Base-by-base conservation (phyloP, 352 stramenopile genomes). In the Phytopythium kandeliae region DNA sequence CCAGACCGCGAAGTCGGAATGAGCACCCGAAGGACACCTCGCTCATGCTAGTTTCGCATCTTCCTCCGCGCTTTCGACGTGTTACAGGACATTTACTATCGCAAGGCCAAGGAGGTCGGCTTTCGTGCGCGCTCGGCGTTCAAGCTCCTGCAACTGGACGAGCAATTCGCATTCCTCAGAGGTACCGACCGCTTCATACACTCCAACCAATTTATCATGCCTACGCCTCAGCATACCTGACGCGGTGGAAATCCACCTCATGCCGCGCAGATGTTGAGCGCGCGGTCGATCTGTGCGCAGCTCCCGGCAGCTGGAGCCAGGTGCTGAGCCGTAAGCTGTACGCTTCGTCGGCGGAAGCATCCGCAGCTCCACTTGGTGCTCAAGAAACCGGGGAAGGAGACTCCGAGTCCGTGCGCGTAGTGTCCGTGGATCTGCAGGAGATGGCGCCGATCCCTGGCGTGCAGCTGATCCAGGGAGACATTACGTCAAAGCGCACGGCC, bases 61-160 rank as follows among this genome's bases (percentile, higher is more conserved):
- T 3, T 52, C 7, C 16, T 15, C 25, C 31, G 34, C 33, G 10
- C 1, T 52, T 4, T n/a, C 22, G 33, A 13, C 17, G 17, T 22
- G 7, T 25, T 25, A 26, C 43, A 92, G 82, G 82, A 93, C 46
- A 90, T 93, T 49, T 93, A 91, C 65, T 98, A 98, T 68, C 77
- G 92, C 56, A 76, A 79, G 37, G 95, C 92, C 31, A 98, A 98
- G 65, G 96, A 99, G 65, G 84, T 96, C 7, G 96, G 96, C 12
- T 99, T 98, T 68, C 78, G 97, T 51, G 97, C 97, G 15, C 85
- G 97, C 48, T 98, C 92, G 28, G 97, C 97, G 3, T 99, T 98
- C 78, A 99, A 99, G 62, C 71, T 99, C 33, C 71, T 99, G 38
- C 97, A 99, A 65, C 67, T 99, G 16, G 96, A 99, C 70, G 96